Percentiles rank a stretch among this genome's conserved stretches.
Evolutionary conservation across 352 stramenopile species (phyloP).

Genomic region (Phytophthora hibernalis): DNA sequence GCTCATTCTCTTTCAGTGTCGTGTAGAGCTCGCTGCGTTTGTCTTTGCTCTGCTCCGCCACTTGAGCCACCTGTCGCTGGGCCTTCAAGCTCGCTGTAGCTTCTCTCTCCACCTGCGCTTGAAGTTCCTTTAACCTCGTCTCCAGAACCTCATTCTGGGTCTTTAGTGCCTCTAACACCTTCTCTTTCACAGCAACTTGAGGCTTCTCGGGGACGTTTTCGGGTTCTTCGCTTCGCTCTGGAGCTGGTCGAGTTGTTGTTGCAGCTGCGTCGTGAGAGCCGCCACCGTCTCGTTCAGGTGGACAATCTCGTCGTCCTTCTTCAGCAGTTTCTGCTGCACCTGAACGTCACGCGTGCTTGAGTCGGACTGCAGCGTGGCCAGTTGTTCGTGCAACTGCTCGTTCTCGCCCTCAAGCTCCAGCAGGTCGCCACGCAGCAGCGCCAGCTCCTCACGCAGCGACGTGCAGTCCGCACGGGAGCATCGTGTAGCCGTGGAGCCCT

Average conservation of each 20-base stretch:
- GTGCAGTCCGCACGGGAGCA: constrained; percentile 71
- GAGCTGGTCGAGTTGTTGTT: constrained; percentile 21
- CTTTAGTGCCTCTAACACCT: constrained; percentile 35
- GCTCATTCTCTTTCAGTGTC: constrained; percentile 75
- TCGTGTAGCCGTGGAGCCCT: constrained; percentile 16
- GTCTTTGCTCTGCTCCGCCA: constrained; percentile 51
- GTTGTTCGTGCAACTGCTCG: constrained; percentile 70
- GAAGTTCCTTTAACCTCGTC: constrained; percentile 46
- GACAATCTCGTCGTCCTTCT: constrained; percentile 41
- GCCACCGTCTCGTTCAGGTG: constrained; percentile 27
- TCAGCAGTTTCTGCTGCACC: constrained; percentile 18
- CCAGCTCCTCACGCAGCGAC: constrained; percentile 69
- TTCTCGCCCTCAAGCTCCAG: constrained; percentile 70
- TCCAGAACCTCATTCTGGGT: constrained; percentile 50
- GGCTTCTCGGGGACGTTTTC: constrained; percentile 4
- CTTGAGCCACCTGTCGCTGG: constrained; percentile 38
- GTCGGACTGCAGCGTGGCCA: constrained; percentile 48
- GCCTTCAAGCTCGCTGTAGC: constrained; percentile 41
- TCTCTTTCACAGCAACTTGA: constrained; percentile 5
- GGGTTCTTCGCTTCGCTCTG: constrained; percentile 1
- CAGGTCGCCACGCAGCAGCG: constrained; percentile 62
- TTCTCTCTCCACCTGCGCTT: constrained; percentile 42
- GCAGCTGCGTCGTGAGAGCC: constrained; percentile 25
- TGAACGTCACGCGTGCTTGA: constrained; percentile 16
- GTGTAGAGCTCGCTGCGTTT: constrained; percentile 69